These are phyloP conservation scores for Aspergillus ochraceus DNA, from an alignment of 2,329 filamentous ascomycete species.

Conservation along the genomic window DNA sequence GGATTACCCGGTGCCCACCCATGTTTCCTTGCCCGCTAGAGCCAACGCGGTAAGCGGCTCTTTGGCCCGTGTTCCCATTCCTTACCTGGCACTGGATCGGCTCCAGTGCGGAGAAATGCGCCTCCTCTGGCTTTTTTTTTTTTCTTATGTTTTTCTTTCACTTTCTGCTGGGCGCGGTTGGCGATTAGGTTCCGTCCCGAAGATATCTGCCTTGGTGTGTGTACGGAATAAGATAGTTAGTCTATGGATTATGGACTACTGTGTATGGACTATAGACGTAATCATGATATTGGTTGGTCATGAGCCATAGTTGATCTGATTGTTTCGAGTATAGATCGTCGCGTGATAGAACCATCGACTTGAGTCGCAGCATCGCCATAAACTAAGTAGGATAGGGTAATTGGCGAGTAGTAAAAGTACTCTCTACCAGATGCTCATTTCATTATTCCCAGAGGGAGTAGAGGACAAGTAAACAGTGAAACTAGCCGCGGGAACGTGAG, in stretches of 20 bases:
- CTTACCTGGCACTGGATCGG: conserved; percentile 9
- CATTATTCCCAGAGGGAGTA: background rate
- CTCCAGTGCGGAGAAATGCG: conserved; percentile 13
- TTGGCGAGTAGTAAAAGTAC: no score
- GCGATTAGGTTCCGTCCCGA: background rate
- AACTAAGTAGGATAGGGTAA: background rate
- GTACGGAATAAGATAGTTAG: background rate
- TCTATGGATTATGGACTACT: no score
- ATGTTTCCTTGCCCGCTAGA: conserved; percentile 1
- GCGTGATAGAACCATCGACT: background rate
- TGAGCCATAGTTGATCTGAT: background rate
- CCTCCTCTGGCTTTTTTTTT: background rate
- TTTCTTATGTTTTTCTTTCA: background rate
- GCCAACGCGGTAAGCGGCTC: conserved; percentile 16
- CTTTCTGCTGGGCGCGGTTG: background rate
- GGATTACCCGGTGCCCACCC: background rate
- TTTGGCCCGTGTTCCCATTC: conserved; percentile 15
- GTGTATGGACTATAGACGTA: background rate
- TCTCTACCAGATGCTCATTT: background rate
- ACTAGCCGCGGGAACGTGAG: background rate
- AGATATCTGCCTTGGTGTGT: background rate
- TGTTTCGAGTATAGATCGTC: background rate
- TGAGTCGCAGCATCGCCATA: background rate
- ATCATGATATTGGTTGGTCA: background rate
- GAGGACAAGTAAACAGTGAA: background rate